Base-by-base conservation (phyloP, 495 filamentous ascomycete genomes). In the Penicillium lividum region DNA sequence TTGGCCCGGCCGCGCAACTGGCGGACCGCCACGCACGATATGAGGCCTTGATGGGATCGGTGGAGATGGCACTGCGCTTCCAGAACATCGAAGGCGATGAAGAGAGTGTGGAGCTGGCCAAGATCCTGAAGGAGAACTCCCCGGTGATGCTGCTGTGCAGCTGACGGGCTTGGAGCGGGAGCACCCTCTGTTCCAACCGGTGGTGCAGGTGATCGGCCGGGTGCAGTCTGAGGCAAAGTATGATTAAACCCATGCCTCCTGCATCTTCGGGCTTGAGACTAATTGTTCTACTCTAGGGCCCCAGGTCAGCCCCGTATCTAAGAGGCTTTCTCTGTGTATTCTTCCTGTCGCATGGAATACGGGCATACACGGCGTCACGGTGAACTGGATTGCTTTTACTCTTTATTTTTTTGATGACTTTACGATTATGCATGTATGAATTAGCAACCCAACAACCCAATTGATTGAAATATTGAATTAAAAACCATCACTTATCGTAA, bases 51-150 rank as follows among this genome's bases (percentile, higher is more conserved):
- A 67, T 97, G 52, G 88, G 84, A 47, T 88, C 88, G 42, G 79
- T 91, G 51, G 91, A 96, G 79, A 88, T 90, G 85, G 89, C 91
- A 0, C 85, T 97, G 68, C 88, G 87, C 55, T 97, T 97, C 87
- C 90, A 95, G 77, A 90, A 96, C 70, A 89, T 96, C 36, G 80
- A 89, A 57, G 92, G 85, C 25, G 92, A 97, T 65, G 89, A 92
- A 0, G 92, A 96, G 85, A 93, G 89, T 68, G 76, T 68, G 33
- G 84, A 93, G 65, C 81, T 97, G 43, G 89, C 90, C 61, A 86
- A 88, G 79, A 91, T 93, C 68, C 86, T 97, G 76, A 84, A 87
- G 63, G 79, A 83, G 60, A 82, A 85, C 66, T 74, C 71, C 7
- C 80, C 31, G 78, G 87, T 45, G 86, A 90, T 59, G 87, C 86